Conservation (phyloP, 495 filamentous ascomycete genomes). For the Penicillium coffeae region DNA sequence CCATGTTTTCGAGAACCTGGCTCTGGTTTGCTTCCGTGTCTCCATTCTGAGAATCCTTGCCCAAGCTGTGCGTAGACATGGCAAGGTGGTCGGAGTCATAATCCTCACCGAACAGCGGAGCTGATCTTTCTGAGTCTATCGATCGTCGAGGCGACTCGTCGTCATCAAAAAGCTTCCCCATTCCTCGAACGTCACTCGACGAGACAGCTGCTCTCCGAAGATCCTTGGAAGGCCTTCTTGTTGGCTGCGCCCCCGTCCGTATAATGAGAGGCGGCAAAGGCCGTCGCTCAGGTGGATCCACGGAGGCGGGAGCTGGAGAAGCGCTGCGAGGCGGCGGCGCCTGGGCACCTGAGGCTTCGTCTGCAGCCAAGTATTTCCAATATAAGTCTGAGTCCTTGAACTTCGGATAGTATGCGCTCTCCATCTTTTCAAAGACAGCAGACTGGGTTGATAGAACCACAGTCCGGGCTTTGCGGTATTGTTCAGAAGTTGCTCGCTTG, state of each 20-base stretch:
- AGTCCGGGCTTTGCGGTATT: conserved; percentile 79
- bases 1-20: conserved; percentile 83
- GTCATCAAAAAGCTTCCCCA: conserved; percentile 42
- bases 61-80: conserved; percentile 56
- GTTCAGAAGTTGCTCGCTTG: conserved; percentile 64
- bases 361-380: conserved; percentile 90
- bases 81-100: conserved; percentile 61
- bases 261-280: conserved; percentile 40
- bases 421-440: conserved; percentile 75
- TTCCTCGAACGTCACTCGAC: conserved; percentile 49
- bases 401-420: conserved; percentile 69
- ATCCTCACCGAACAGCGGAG: conserved; percentile 61
- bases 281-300: conserved; percentile 32
- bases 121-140: conserved; percentile 52
- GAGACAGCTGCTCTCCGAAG: conserved; percentile 57
- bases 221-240: conserved; percentile 35
- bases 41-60: conserved; percentile 47
- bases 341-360: conserved; percentile 61
- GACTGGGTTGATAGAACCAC: conserved; percentile 83
- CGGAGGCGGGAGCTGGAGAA: conserved; percentile 21
- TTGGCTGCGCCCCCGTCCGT: conserved; percentile 40
- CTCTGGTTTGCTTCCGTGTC: conserved; percentile 43
- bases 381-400: conserved; percentile 92
- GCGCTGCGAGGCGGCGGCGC: conserved; percentile 15
- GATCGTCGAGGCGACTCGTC: conserved; percentile 52